These are phyloP conservation scores for Phoenix roebelenii DNA, from an alignment of 176 grass and related monocot genomes.

Conservation along the genomic window DNA sequence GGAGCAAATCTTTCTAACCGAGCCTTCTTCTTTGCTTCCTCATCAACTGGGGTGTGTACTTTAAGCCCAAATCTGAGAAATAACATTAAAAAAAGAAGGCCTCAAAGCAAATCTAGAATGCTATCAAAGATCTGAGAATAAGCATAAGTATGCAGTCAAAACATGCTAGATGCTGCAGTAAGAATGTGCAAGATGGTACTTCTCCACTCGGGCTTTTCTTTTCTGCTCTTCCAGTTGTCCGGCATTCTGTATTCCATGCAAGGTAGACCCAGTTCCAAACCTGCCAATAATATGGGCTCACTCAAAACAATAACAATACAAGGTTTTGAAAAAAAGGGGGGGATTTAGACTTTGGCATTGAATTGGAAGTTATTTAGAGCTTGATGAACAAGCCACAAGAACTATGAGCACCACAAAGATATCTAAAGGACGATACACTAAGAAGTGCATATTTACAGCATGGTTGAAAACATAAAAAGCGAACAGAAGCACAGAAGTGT, in stretches of 20 bases:
- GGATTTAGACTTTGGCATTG: background rate
- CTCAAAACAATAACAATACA: background rate
- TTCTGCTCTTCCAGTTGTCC: constrained; percentile 65
- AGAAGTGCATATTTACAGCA: too few species aligned
- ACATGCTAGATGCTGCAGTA: too few species aligned
- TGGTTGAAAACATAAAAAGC: too few species aligned
- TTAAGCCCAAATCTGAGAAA: constrained; percentile 64
- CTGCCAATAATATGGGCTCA: constrained; percentile 24
- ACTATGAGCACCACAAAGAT: too few species aligned
- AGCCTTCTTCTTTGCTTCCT: constrained; percentile 79
- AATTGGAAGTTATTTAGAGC: background rate
- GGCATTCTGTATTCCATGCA: constrained; percentile 10
- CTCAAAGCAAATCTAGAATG: background rate
- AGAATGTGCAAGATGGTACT: constrained; percentile 26
- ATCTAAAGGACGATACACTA: too few species aligned
- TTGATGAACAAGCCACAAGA: background rate
- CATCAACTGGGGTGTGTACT: constrained; percentile 24
- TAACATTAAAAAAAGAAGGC: background rate
- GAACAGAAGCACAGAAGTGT: too few species aligned
- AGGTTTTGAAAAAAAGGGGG: background rate
- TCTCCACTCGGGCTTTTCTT: constrained; percentile 84
- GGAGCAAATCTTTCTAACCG: constrained; percentile 76
- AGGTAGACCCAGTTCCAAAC: constrained; percentile 50
- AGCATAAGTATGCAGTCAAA: too few species aligned
- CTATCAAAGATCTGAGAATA: too few species aligned